These are phyloP conservation scores for Dryas integrifolia DNA, from an alignment of 331 rosid species.

Conservation along the genomic window DNA sequence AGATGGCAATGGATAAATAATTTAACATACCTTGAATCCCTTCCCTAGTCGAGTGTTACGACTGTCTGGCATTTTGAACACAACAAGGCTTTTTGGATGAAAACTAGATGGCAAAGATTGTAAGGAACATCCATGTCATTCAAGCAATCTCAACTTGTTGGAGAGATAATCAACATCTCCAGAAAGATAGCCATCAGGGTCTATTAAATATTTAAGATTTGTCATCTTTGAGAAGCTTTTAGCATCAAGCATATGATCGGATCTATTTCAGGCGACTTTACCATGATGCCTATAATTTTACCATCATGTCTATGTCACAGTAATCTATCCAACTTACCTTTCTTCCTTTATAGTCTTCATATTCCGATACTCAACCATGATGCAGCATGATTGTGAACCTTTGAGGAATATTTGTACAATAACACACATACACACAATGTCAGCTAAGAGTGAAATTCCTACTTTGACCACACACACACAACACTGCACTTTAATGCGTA, in stretches of 20 bases:
- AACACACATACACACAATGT: no score
- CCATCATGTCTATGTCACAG: no score
- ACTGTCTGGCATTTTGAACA: background rate
- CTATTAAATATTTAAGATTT: background rate
- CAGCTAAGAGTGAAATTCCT: no score
- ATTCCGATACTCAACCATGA: no score
- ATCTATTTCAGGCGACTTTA: background rate
- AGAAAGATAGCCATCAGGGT: background rate
- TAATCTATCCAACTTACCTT: no score
- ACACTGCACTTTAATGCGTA: no score
- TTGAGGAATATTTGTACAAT: no score
- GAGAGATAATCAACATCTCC: background rate
- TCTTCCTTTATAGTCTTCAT: no score
- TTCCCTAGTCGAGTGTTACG: background rate
- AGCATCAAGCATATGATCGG: conserved; percentile 4
- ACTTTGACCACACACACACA: no score
- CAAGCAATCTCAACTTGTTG: conserved; percentile 5
- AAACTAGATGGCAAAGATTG: conserved; percentile 1
- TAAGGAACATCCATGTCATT: conserved; percentile 17
- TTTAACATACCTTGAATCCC: conserved; percentile 3
- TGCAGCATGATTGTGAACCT: no score
- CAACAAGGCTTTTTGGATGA: background rate
- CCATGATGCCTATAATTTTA: conserved; percentile 3
- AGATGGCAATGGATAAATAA: background rate
- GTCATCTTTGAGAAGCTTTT: conserved; percentile 11